Conservation (phyloP, 768 basidiomycete genomes). For the Tricholoma flavovirens region DNA sequence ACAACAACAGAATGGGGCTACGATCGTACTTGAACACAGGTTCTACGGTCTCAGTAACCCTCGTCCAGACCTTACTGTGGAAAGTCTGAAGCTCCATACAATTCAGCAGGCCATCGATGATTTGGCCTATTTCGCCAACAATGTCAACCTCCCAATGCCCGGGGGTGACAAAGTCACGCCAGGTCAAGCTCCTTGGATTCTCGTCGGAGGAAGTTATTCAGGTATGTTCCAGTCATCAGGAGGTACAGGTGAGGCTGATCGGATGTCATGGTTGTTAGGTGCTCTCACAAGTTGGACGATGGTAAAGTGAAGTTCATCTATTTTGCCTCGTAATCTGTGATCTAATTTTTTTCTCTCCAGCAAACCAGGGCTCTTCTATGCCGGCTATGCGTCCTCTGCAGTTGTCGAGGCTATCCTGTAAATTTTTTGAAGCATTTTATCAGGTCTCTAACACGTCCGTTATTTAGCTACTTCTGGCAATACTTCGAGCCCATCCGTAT, state of each 20-base stretch:
- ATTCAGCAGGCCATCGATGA: conserved; percentile 75
- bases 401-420: conserved; percentile 59
- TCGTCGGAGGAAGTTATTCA: conserved; percentile 47
- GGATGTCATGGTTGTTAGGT: conserved; percentile 5
- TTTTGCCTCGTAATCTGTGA: not conserved
- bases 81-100: conserved; percentile 55
- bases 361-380: conserved; percentile 56
- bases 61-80: conserved; percentile 48
- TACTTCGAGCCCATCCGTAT: conserved; percentile 70
- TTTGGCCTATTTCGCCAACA: conserved; percentile 63
- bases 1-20: conserved; percentile 58
- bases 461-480: conserved; percentile 48
- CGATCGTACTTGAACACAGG: conserved; percentile 64
- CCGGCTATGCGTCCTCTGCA: conserved; percentile 62
- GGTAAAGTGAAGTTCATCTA: conserved; percentile 45
- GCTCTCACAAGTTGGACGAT: conserved; percentile 56
- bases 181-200: conserved; percentile 43
- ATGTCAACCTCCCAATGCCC: conserved; percentile 61
- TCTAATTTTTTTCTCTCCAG: conserved; percentile 23
- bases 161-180: conserved; percentile 58
- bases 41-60: conserved; percentile 78
- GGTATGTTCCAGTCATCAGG: conserved; percentile 20
- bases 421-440: conserved; percentile 12
- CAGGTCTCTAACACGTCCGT: not conserved
- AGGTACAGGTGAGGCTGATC: not conserved